Evolutionary conservation across 1,284 basidiomycete genomes (phyloP).

Genomic region (Tilletia horrida): DNA sequence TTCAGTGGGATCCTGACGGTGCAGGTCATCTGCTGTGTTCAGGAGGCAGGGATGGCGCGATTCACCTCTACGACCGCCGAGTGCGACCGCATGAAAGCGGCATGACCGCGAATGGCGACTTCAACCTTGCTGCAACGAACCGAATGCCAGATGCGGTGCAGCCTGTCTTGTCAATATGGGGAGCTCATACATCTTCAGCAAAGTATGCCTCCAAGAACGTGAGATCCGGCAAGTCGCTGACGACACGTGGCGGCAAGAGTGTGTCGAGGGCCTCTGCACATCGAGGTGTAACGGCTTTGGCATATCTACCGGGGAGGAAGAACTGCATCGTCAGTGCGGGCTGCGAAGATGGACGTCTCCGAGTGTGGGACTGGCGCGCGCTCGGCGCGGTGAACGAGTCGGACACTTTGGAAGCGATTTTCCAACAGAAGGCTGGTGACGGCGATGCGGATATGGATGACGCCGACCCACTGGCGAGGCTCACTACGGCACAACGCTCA

Average conservation of each 20-base stretch:
- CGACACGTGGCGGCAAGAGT: conserved; percentile 16
- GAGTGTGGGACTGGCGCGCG: conserved; percentile 50
- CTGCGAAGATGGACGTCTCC: conserved; percentile 44
- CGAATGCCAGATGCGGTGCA: conserved; percentile 4
- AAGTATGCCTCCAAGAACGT: neutral
- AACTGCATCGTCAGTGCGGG: conserved; percentile 42
- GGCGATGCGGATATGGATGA: neutral
- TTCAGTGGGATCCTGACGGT: conserved; percentile 44
- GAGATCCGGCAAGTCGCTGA: conserved; percentile 17
- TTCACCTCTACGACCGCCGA: conserved; percentile 48
- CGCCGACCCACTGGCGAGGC: neutral
- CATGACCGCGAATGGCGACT: neutral
- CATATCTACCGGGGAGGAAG: conserved; percentile 35
- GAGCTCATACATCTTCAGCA: conserved; percentile 32
- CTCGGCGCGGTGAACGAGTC: conserved; percentile 3
- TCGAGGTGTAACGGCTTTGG: conserved; percentile 41
- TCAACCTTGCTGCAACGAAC: neutral
- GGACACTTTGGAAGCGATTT: too few relatives aligned
- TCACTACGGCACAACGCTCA: neutral
- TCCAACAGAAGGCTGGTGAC: neutral
- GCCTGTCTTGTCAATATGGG: conserved; percentile 41
- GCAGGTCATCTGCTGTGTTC: conserved; percentile 39
- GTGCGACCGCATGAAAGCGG: conserved; percentile 4
- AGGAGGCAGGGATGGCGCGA: conserved; percentile 48
- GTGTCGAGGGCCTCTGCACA: conserved; percentile 8